A percentile compares a stretch with the other conserved stretches of the same genome.
Conservation (phyloP, 2,329 filamentous ascomycete species). For the Penicillium sp. region DNA sequence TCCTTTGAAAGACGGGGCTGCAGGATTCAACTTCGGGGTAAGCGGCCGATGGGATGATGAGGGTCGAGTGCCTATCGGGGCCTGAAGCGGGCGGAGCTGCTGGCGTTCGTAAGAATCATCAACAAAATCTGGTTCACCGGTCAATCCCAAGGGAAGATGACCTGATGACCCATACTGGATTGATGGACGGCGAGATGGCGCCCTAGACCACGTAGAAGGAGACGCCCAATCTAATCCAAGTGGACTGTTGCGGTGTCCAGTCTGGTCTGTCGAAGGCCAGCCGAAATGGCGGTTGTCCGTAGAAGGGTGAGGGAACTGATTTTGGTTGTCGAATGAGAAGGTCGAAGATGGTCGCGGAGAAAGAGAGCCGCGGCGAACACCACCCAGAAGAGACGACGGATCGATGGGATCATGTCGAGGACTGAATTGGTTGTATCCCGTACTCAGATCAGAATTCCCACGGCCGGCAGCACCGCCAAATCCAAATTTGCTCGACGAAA, state of each 20-base stretch:
- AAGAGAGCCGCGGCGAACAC: constrained; percentile 47
- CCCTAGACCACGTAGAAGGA: constrained; percentile 69
- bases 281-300: constrained; percentile 79
- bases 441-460: constrained; percentile 39
- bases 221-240: constrained; percentile 59
- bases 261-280: constrained; percentile 61
- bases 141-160: constrained; percentile 60
- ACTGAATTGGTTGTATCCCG: constrained; percentile 53
- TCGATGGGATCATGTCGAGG: constrained; percentile 52
- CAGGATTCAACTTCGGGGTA: constrained; percentile 75
- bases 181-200: constrained; percentile 79
- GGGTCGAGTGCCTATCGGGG: constrained; percentile 80
- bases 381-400: constrained; percentile 48
- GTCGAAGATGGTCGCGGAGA: constrained; percentile 57
- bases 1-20: constrained; percentile 84
- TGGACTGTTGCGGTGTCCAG: constrained; percentile 56
- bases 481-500: constrained; percentile 45
- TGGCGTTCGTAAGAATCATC: constrained; percentile 54
- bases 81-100: constrained; percentile 58
- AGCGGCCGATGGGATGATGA: constrained; percentile 59
- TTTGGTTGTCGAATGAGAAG: constrained; percentile 60
- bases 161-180: constrained; percentile 76
- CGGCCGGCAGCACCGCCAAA: constrained; percentile 36
- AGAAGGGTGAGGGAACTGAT: constrained; percentile 71
- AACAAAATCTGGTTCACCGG: constrained; percentile 54